Evolutionary conservation across 768 basidiomycete genomes (phyloP).

Genomic region (Mycena amicta): DNA sequence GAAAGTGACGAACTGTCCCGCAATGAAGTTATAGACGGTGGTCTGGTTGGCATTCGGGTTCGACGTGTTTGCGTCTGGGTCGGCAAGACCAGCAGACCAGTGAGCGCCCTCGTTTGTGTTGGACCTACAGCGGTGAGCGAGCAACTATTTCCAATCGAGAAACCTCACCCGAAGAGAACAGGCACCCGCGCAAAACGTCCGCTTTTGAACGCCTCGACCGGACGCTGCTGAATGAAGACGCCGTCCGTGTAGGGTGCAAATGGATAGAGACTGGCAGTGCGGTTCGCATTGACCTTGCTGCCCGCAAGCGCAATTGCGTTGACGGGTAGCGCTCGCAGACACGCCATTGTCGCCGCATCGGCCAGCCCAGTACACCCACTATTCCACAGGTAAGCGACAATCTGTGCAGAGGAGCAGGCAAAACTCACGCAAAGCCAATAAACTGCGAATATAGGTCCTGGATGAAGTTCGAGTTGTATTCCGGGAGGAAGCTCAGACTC

Average conservation of each 20-base stretch:
- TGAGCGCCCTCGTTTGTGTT: conserved; percentile 46
- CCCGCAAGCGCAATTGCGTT: conserved; percentile 35
- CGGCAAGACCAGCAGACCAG: conserved; percentile 39
- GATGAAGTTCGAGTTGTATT: conserved; percentile 35
- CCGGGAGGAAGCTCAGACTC: conserved; percentile 38
- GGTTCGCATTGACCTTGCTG: conserved; percentile 31
- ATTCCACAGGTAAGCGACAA: background rate
- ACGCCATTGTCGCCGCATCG: conserved; percentile 28
- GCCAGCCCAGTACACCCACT: conserved; percentile 28
- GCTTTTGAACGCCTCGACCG: conserved; percentile 41
- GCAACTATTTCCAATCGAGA: background rate
- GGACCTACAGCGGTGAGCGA: conserved; percentile 26
- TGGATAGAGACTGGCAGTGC: conserved; percentile 37
- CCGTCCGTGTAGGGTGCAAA: conserved; percentile 44
- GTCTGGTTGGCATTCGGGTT: conserved; percentile 38
- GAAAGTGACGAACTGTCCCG: conserved; percentile 40
- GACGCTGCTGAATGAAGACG: conserved; percentile 34
- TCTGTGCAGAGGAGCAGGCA: background rate
- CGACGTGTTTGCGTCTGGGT: conserved; percentile 42
- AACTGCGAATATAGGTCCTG: conserved; percentile 39
- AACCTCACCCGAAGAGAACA: conserved; percentile 39
- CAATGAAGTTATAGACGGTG: conserved; percentile 44
- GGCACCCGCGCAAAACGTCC: conserved; percentile 44
- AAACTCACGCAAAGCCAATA: conserved; percentile 36
- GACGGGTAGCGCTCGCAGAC: conserved; percentile 34